Evolutionary conservation across 2,329 filamentous ascomycete genomes (phyloP).

Genomic region (Helotiales sp.): DNA sequence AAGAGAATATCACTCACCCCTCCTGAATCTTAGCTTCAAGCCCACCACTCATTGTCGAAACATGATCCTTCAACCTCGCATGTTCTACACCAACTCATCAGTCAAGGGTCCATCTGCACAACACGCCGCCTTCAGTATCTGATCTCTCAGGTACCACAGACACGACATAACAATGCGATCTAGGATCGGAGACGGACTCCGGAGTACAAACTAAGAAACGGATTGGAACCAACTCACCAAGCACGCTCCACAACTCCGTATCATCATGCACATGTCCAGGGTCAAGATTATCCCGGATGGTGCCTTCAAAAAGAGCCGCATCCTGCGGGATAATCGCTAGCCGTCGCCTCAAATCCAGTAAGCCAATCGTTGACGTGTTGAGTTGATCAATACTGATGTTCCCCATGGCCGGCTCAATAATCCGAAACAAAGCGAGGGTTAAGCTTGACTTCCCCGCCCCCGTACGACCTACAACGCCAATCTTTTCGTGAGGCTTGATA

Average conservation of each 20-base stretch:
- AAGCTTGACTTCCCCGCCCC: conserved; percentile 95
- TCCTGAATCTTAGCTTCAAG: conserved; percentile 90
- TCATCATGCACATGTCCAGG: conserved; percentile 95
- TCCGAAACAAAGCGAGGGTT: conserved; percentile 89
- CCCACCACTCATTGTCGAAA: conserved; percentile 82
- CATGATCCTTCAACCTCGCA: conserved; percentile 88
- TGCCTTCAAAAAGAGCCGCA: conserved; percentile 91
- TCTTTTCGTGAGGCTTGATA: conserved; percentile 96
- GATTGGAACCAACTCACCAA: conserved; percentile 62
- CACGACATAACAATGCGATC: too few species aligned
- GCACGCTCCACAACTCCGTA: conserved; percentile 93
- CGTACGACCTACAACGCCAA: conserved; percentile 93
- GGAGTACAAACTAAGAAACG: neutral
- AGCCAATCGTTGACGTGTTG: conserved; percentile 85
- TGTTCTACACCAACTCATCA: conserved; percentile 65
- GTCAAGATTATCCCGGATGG: conserved; percentile 91
- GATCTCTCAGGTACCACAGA: conserved; percentile 31
- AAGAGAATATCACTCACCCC: conserved; percentile 64
- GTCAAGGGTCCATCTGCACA: conserved; percentile 29
- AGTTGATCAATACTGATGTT: conserved; percentile 86
- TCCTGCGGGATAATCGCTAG: conserved; percentile 98
- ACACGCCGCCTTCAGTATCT: conserved; percentile 28
- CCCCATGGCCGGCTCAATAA: conserved; percentile 85
- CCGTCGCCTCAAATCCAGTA: conserved; percentile 83
- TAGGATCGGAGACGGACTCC: too few species aligned